Conservation (phyloP, 495 filamentous ascomycete species). For the Coniosporium apollinis region DNA sequence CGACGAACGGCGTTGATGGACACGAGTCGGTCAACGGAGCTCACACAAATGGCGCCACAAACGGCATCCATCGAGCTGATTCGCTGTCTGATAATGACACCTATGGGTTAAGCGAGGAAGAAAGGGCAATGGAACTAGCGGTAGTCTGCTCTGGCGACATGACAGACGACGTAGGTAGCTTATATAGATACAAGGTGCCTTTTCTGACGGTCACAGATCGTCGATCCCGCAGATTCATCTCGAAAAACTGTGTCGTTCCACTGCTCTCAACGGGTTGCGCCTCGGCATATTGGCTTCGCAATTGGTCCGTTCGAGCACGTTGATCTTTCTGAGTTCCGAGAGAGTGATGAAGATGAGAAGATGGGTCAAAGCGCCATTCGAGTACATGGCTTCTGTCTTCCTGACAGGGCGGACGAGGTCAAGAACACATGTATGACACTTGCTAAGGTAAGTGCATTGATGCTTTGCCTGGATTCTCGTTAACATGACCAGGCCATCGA, state of each 20-base stretch:
- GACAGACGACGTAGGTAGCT: conserved; percentile 47
- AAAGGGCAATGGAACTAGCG: conserved; percentile 69
- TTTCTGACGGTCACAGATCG: conserved; percentile 28
- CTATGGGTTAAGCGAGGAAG: conserved; percentile 44
- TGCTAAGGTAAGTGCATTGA: conserved; percentile 28
- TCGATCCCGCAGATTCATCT: conserved; percentile 51
- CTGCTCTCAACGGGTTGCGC: conserved; percentile 48
- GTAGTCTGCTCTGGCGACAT: conserved; percentile 83
- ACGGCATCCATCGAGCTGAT: too few relatives aligned
- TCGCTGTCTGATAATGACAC: too few relatives aligned
- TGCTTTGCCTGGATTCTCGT: conserved; percentile 2
- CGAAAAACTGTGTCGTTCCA: conserved; percentile 76
- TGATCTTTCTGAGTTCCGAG: conserved; percentile 75
- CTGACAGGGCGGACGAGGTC: conserved; percentile 60
- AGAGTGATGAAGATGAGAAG: conserved; percentile 78
- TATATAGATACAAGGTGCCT: neutral
- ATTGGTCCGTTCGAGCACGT: conserved; percentile 90
- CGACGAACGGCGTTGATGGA: conserved; percentile 2
- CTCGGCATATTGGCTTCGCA: conserved; percentile 80
- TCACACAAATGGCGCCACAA: conserved; percentile 4
- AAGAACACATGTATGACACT: conserved; percentile 67
- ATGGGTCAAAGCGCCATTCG: conserved; percentile 69
- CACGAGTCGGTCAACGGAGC: conserved; percentile 4
- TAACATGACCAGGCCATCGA: conserved; percentile 46
- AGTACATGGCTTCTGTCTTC: conserved; percentile 79